Evolutionary conservation across 179 eudicot genomes (phyloP).

Genomic region (Carnegiea gigantea): DNA sequence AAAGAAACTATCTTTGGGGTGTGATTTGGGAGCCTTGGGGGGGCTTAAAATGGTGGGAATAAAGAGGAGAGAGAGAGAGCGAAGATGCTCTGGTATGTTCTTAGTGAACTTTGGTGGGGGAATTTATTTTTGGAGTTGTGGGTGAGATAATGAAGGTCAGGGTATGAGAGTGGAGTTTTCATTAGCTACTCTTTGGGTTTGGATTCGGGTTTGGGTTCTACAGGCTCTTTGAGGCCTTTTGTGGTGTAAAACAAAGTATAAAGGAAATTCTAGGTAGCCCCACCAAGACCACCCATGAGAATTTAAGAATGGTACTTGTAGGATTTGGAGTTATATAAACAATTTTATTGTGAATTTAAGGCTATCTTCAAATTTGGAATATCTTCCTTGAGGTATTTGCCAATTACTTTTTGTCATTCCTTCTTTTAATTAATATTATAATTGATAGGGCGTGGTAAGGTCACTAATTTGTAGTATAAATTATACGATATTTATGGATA

Average conservation of each 20-base stretch:
- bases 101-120: neutral
- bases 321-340: neutral
- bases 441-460: too few species aligned
- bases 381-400: neutral
- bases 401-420: neutral
- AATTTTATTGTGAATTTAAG: neutral
- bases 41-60: neutral
- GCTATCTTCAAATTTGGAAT: slow-evolving; percentile 8
- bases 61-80: neutral
- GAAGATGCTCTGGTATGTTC: slow-evolving; percentile 9
- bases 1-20: neutral
- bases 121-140: slow-evolving; percentile 13
- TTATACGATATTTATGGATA: too few species aligned
- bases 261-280: slow-evolving; percentile 18
- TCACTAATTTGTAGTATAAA: too few species aligned
- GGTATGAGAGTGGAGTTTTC: slow-evolving; percentile 12
- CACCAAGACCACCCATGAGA: slow-evolving; percentile 23
- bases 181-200: slow-evolving; percentile 17
- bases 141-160: slow-evolving; percentile 17
- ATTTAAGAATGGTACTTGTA: neutral
- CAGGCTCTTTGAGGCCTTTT: slow-evolving; percentile 1
- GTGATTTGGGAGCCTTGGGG: neutral
- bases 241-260: slow-evolving; percentile 24
- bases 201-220: neutral
- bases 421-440: neutral